These are phyloP conservation scores for Tephrocybe sp. DNA, from an alignment of 768 basidiomycete species.

Conservation along the genomic window DNA sequence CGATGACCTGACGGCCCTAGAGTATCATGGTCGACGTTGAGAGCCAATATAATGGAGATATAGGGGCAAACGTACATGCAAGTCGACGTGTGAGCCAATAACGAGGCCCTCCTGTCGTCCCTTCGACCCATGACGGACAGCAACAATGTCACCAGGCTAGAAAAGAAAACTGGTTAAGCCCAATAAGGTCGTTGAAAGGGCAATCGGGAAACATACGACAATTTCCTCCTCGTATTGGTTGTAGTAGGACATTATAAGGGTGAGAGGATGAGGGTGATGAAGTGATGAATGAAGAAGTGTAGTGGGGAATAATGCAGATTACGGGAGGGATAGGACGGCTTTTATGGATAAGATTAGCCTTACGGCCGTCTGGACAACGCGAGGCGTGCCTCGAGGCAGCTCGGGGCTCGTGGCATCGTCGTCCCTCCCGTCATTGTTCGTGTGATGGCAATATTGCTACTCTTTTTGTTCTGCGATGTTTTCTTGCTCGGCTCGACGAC, in stretches of 20 bases:
- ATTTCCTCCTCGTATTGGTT: slow-evolving; percentile 31
- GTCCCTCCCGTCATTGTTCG: slow-evolving; percentile 1
- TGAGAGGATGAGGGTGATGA: slow-evolving; percentile 4
- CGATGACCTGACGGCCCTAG: slow-evolving; percentile 79
- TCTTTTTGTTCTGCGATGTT: not conserved
- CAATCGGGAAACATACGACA: slow-evolving; percentile 17
- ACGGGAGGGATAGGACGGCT: slow-evolving; percentile 25
- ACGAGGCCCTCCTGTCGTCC: slow-evolving; percentile 79
- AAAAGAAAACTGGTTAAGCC: slow-evolving; percentile 3
- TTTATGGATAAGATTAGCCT: slow-evolving; percentile 50
- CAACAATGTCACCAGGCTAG: slow-evolving; percentile 79
- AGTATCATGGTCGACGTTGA: slow-evolving; percentile 4
- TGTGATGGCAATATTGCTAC: not conserved
- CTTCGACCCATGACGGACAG: slow-evolving; percentile 60
- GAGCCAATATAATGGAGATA: not conserved
- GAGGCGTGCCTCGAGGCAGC: slow-evolving; percentile 54
- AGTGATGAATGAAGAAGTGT: slow-evolving; percentile 15
- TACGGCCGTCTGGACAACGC: slow-evolving; percentile 31
- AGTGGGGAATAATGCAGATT: slow-evolving; percentile 24
- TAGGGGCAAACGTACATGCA: slow-evolving; percentile 44
- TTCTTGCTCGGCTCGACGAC: not conserved
- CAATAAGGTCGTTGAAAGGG: too few relatives aligned
- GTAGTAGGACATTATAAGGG: slow-evolving; percentile 27
- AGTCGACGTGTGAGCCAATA: slow-evolving; percentile 71
- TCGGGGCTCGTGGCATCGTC: slow-evolving; percentile 12